Percentiles rank a stretch among this genome's conserved stretches.
Conservation (phyloP, 805 yeast species). For the Suhomyces vadensis region DNA sequence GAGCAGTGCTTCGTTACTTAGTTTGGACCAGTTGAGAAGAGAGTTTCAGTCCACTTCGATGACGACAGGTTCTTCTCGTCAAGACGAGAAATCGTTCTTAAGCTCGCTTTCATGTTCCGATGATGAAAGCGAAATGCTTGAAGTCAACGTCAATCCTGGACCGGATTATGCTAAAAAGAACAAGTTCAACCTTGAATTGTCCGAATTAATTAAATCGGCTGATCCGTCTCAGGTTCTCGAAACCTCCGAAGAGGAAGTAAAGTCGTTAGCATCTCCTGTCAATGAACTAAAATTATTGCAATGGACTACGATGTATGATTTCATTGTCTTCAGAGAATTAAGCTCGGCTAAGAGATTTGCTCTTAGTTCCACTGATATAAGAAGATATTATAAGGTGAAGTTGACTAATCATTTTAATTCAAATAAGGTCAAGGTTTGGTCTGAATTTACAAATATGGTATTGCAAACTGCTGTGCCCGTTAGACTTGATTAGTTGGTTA, state of each 20-base stretch:
- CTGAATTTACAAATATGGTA: background rate
- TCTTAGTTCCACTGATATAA: conserved; percentile 6
- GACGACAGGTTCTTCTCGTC: background rate
- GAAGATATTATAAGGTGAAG: conserved; percentile 11
- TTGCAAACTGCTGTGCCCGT: background rate
- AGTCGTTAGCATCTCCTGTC: conserved; percentile 16
- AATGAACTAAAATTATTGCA: conserved; percentile 38
- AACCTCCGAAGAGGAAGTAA: conserved; percentile 4
- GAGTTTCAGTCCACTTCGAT: conserved; percentile 4
- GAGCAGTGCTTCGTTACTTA: conserved; percentile 14
- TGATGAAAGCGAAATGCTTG: conserved; percentile 18
- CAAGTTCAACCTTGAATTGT: background rate
- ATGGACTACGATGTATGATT: conserved; percentile 38
- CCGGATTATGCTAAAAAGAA: background rate
- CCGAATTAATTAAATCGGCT: conserved; percentile 3
- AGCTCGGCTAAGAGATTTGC: conserved; percentile 1
- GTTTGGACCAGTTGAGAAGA: conserved; percentile 12
- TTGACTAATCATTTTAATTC: background rate
- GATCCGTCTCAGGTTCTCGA: conserved; percentile 5
- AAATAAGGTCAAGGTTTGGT: background rate
- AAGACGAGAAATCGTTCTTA: conserved; percentile 5
- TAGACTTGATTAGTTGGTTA: background rate
- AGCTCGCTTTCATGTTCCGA: conserved; percentile 23
- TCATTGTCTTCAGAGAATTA: conserved; percentile 17
- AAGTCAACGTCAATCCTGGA: background rate